Percentiles rank a stretch among this genome's conserved stretches.
Evolutionary conservation across 345 rosid genomes (phyloP).

Genomic region (Trapa bicornis): DNA sequence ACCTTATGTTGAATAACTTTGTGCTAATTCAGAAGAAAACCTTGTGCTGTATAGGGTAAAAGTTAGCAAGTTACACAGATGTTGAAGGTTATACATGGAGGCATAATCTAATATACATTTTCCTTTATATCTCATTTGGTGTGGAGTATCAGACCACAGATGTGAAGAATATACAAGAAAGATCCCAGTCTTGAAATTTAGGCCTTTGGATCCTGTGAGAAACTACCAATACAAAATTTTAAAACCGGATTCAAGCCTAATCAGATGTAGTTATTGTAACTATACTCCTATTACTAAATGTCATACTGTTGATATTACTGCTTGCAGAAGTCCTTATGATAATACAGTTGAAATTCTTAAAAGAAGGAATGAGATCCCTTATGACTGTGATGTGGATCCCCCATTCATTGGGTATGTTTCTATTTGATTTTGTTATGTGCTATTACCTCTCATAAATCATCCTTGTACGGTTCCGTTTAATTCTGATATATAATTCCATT

Average conservation of each 20-base stretch:
- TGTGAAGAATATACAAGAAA: neutral
- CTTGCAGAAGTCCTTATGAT: slow-evolving; percentile 24
- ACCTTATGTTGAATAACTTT: neutral
- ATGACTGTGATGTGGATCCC: slow-evolving; percentile 70
- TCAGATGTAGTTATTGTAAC: neutral
- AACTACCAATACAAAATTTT: neutral
- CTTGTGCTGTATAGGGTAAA: neutral
- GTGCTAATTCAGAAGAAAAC: neutral
- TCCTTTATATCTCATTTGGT: neutral
- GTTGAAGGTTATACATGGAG: neutral
- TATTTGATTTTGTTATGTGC: slow-evolving; percentile 1
- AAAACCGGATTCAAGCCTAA: neutral
- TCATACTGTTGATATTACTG: neutral
- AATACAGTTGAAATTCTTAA: slow-evolving; percentile 21
- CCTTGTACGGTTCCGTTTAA: slow-evolving; percentile 1
- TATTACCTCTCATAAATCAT: slow-evolving; percentile 2
- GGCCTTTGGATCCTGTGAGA: neutral
- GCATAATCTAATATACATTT: neutral
- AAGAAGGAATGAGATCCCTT: slow-evolving; percentile 26
- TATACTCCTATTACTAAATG: neutral
- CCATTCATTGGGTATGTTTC: slow-evolving; percentile 59
- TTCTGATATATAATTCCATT: slow-evolving; percentile 3
- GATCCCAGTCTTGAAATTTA: neutral
- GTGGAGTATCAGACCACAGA: neutral
- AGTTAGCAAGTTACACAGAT: neutral